These are phyloP conservation scores for Geosmithia morbida DNA, from an alignment of 2,329 filamentous ascomycete species.

Conservation along the genomic window DNA sequence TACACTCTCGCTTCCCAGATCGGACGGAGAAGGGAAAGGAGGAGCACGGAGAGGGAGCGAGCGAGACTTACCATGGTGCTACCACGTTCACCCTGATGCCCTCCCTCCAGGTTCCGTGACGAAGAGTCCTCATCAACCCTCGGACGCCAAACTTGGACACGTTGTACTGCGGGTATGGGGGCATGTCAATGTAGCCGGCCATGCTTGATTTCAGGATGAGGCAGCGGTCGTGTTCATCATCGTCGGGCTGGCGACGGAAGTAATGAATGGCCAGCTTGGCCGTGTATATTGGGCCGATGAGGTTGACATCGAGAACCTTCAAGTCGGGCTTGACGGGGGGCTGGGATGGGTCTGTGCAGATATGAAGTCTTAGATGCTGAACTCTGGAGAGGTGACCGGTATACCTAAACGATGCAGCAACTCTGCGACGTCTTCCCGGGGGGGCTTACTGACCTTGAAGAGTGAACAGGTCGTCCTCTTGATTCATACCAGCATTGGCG, in stretches of 20 bases:
- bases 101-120: neutral
- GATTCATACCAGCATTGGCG: conserved; percentile 29
- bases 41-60: no score
- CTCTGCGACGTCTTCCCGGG: conserved; percentile 6
- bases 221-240: conserved; percentile 23
- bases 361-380: neutral
- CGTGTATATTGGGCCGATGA: conserved; percentile 27
- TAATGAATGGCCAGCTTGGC: conserved; percentile 30
- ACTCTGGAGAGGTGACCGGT: neutral
- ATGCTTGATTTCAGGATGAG: conserved; percentile 33
- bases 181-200: conserved; percentile 30
- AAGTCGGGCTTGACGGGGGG: conserved; percentile 19
- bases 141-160: conserved; percentile 1
- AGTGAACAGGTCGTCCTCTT: conserved; percentile 21
- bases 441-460: conserved; percentile 14
- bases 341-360: neutral
- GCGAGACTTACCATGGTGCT: neutral
- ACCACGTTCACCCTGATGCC: neutral
- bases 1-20: neutral
- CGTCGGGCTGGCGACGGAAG: conserved; percentile 24
- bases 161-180: conserved; percentile 7
- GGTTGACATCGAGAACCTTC: conserved; percentile 23
- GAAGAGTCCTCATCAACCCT: neutral
- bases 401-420: conserved; percentile 7
- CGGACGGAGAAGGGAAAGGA: neutral